Evolutionary conservation across 139 green algal genomes (phyloP).

Genomic region (Deuterostichococcus epilithicus): DNA sequence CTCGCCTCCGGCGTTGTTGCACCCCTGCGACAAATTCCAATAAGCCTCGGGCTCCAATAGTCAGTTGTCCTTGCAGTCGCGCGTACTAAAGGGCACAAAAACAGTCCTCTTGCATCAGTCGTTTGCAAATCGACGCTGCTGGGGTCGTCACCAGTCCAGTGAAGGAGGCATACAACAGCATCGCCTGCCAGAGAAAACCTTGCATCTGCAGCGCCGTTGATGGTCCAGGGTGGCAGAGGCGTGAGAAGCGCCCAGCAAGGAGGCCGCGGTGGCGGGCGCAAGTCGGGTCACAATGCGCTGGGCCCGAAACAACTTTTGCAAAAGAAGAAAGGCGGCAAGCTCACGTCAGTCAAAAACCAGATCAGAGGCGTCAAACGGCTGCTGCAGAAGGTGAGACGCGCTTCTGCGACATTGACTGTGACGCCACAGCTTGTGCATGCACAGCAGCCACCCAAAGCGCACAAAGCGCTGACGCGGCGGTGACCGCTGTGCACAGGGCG

Average conservation of each 20-base stretch:
- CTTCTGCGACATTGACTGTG: neutral
- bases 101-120: too few relatives aligned
- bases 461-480: neutral
- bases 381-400: slow-evolving; percentile 43
- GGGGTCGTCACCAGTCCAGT: too few relatives aligned
- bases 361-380: slow-evolving; percentile 58
- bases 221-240: neutral
- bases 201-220: neutral
- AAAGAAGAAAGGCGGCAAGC: slow-evolving; percentile 17
- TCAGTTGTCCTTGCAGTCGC: too few relatives aligned
- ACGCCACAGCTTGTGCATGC: neutral
- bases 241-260: neutral
- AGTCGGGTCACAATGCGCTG: neutral
- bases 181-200: too few relatives aligned
- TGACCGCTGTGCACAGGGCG: slow-evolving; percentile 24
- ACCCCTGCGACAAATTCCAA: too few relatives aligned
- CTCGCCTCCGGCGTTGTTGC: too few relatives aligned
- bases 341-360: slow-evolving; percentile 48
- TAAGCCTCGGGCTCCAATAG: too few relatives aligned
- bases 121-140: too few relatives aligned
- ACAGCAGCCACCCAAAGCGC: neutral
- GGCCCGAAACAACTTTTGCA: neutral
- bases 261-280: neutral
- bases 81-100: too few relatives aligned
- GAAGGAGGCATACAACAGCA: too few relatives aligned